These are phyloP conservation scores for Skeletonema potamos DNA, from an alignment of 108 stramenopile species.

Conservation along the genomic window DNA sequence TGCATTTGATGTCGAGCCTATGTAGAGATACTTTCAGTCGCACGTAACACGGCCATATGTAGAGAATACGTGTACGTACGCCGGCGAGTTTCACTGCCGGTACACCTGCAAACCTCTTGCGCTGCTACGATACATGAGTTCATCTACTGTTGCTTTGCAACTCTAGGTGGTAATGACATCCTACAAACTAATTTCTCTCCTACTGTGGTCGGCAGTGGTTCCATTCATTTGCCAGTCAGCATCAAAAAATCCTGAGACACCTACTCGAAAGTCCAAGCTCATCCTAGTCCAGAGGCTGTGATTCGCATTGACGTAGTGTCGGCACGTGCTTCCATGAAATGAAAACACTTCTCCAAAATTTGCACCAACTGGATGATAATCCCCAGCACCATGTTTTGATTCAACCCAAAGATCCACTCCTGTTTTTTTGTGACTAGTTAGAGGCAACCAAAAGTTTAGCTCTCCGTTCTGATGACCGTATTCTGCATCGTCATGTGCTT, in stretches of 20 bases:
- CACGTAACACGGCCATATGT: too few relatives aligned
- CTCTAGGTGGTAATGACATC: too few relatives aligned
- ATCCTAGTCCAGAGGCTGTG: constrained; percentile 65
- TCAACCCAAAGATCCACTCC: constrained; percentile 80
- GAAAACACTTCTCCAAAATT: constrained; percentile 66
- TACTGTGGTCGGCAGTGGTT: constrained; percentile 79
- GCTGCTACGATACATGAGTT: too few relatives aligned
- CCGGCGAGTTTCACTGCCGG: too few relatives aligned
- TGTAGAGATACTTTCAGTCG: background rate
- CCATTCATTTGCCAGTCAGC: constrained; percentile 85
- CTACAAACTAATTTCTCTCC: constrained; percentile 60
- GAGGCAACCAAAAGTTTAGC: constrained; percentile 88
- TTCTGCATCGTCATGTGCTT: constrained; percentile 80
- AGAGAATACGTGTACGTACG: too few relatives aligned
- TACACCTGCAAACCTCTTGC: too few relatives aligned
- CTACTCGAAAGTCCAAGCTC: constrained; percentile 86
- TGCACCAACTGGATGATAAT: constrained; percentile 73
- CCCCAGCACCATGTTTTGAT: constrained; percentile 46
- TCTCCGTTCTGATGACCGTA: constrained; percentile 93
- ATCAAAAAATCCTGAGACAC: constrained; percentile 87
- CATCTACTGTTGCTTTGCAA: background rate
- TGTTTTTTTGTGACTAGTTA: constrained; percentile 65
- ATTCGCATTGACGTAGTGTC: constrained; percentile 87
- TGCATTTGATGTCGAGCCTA: too few relatives aligned
- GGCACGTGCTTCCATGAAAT: constrained; percentile 81